phyloP scores from a whole-genome alignment of 2,329 filamentous ascomycete species.

The Diaporthe helianthi region DNA sequence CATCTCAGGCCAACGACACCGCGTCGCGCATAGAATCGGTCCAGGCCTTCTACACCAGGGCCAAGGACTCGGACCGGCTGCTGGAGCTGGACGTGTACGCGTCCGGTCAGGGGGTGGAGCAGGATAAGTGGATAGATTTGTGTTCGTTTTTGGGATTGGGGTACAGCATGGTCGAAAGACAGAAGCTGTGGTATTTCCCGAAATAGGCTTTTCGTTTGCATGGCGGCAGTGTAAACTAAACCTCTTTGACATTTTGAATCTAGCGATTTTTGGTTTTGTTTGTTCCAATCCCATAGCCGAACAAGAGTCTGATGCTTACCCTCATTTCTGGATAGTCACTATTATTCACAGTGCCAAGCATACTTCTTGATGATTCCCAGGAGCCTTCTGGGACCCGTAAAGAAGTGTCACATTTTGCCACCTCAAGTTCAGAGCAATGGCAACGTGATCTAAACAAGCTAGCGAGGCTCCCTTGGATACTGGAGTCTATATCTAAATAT shows the following conservation, averaged over 20 bases:
- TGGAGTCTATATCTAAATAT: neutral
- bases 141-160: constrained; percentile 16
- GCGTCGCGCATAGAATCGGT: neutral
- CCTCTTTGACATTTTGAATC: neutral
- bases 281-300: too few relatives aligned
- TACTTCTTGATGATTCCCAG: too few relatives aligned
- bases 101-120: constrained; percentile 17
- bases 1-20: neutral
- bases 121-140: constrained; percentile 23
- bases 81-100: constrained; percentile 18
- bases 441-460: too few relatives aligned
- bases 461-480: too few relatives aligned
- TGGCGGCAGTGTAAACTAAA: neutral
- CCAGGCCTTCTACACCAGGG: neutral
- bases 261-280: neutral
- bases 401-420: too few relatives aligned
- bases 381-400: too few relatives aligned
- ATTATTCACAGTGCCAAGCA: too few relatives aligned
- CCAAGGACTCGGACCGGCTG: neutral
- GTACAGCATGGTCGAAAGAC: constrained; percentile 15
- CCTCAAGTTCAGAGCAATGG: too few relatives aligned
- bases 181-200: constrained; percentile 23
- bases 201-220: constrained; percentile 1
- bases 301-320: too few relatives aligned
- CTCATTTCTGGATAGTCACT: too few relatives aligned